phyloP scores from a whole-genome alignment of 768 basidiomycete species.

The Neoboletus brunneissimus region DNA sequence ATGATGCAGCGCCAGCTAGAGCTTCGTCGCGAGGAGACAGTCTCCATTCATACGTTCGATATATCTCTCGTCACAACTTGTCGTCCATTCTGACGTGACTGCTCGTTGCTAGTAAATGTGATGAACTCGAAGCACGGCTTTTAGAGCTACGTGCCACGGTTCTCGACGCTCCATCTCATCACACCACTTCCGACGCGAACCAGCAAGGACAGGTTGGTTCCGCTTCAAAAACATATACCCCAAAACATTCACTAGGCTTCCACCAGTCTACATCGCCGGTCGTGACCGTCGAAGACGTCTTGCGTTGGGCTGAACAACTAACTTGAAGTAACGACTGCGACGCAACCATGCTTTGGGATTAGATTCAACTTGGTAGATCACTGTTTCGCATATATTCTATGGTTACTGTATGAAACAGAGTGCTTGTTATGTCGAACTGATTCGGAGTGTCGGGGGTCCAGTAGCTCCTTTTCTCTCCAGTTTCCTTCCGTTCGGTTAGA shows the following conservation, averaged over 20 bases:
- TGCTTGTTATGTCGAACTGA: background rate
- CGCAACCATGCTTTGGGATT: background rate
- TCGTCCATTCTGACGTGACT: constrained; percentile 7
- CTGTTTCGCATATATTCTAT: background rate
- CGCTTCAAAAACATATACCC: background rate
- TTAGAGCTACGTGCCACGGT: constrained; percentile 44
- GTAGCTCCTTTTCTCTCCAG: background rate
- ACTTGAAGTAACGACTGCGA: constrained; percentile 9
- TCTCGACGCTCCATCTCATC: constrained; percentile 13
- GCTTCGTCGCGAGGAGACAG: constrained; percentile 69
- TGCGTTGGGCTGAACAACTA: constrained; percentile 58
- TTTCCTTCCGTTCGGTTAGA: background rate
- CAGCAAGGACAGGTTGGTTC: constrained; percentile 20
- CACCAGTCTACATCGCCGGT: constrained; percentile 8
- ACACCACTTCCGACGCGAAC: background rate
- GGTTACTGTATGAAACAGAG: background rate
- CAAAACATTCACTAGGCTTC: background rate
- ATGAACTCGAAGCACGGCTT: constrained; percentile 62
- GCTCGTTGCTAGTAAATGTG: constrained; percentile 57
- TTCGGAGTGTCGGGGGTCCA: constrained; percentile 22
- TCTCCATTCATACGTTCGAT: constrained; percentile 62
- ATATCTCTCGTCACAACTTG: background rate
- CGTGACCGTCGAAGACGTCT: constrained; percentile 39
- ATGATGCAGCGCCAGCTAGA: constrained; percentile 83
- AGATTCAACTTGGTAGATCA: background rate